Evolutionary conservation across 148 eudicot genomes (phyloP), one percentile per base, ranked within the genome.

Genomic region (Cornus controversa): DNA sequence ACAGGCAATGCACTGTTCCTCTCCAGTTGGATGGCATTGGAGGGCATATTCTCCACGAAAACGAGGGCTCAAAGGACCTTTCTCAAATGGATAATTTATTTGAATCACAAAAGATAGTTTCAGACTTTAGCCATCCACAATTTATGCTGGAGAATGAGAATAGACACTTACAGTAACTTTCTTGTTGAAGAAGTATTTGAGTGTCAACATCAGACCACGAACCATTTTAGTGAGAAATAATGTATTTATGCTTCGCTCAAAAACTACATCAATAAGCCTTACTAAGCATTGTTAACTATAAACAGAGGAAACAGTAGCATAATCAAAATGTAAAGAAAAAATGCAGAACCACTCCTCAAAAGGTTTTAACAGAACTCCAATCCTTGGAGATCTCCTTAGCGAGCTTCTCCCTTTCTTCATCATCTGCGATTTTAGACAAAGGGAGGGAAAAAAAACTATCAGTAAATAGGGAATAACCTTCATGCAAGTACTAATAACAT

Each of bases 21-120:
- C 99, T 75, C 99, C 99, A 79, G 97, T 95, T 70, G 97, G 90
- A 81, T 95, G 93, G 75, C 96, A 92, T 72, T 94, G 87, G 60
- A 95, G 97, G 45, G 97, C 96, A 80, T 95, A 97, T 78, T 93
- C 97, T 82, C 99, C 99, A 81, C 98, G 96, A 69, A 95, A 91
- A 81, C 97, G 97, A 54, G 99, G 96, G 80, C 97, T 93, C 85
- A 93, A 82, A 67, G 97, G 99, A 60, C 99, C 99, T 72, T 95
- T 95, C 82, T 95, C 97, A 84, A 95, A 95, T 26, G 97, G 96
- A 83, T 91, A 93, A 75, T 95, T 95, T 82, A 95, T 93, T 96
- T 95, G 88, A 45, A 73, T 8, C 74, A 28, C 27, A 50, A 66
- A 77, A 67, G 13, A 18, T 3, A 3, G 5, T 8, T 73, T 79